Conservation (phyloP, 2,329 filamentous ascomycete species). For the Penicillium brasilianum region DNA sequence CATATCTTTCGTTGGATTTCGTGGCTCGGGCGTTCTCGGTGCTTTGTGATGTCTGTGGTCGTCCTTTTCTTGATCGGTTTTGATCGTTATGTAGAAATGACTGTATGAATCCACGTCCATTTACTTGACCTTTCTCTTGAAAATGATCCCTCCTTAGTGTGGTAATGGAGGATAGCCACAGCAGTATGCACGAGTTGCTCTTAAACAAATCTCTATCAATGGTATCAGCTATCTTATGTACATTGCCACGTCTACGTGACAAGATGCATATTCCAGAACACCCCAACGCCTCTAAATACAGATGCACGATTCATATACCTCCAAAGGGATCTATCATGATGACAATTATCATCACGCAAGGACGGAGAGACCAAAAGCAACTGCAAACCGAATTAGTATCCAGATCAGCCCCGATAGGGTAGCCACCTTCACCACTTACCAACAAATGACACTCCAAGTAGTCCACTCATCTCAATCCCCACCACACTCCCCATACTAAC, state of each 20-base stretch:
- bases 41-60: too few relatives aligned
- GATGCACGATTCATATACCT: not conserved
- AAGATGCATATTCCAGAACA: too few relatives aligned
- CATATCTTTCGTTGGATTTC: too few relatives aligned
- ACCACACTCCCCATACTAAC: not conserved
- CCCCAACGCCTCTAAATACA: not conserved
- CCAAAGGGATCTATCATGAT: not conserved
- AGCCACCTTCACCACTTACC: not conserved
- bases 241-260: not conserved
- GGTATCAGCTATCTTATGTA: not conserved
- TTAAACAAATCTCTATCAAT: not conserved
- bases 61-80: too few relatives aligned
- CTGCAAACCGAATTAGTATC: not conserved
- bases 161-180: too few relatives aligned
- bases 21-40: too few relatives aligned
- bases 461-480: too few relatives aligned
- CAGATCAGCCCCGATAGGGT: not conserved
- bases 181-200: not conserved
- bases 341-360: not conserved
- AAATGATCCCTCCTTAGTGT: too few relatives aligned
- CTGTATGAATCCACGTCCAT: not conserved
- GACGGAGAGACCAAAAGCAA: not conserved
- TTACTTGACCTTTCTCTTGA: not conserved
- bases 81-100: not conserved
- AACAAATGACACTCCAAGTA: not conserved